Evolutionary conservation across 176 grass and related monocot species (phyloP).

Genomic region (Tillandsia fasciculata): DNA sequence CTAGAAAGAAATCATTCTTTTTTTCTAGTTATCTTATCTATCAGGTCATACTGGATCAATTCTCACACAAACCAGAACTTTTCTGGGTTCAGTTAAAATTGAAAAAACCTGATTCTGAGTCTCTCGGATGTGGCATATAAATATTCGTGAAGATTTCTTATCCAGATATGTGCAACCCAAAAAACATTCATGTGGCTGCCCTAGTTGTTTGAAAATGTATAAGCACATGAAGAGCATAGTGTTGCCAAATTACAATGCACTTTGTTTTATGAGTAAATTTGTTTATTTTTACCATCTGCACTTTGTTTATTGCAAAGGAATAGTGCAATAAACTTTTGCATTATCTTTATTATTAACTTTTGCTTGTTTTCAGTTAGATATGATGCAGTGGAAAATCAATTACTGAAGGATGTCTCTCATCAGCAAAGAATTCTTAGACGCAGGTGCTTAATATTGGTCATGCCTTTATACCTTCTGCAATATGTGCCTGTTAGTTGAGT

Average conservation of each 20-base stretch:
- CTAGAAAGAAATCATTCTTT: too few relatives aligned
- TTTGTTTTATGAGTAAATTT: too few relatives aligned
- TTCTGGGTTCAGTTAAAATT: too few relatives aligned
- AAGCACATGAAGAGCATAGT: too few relatives aligned
- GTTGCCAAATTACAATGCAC: too few relatives aligned
- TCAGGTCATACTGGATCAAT: too few relatives aligned
- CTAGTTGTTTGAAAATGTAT: too few relatives aligned
- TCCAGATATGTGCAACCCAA: background rate
- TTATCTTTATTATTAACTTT: constrained; percentile 7
- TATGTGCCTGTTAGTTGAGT: constrained; percentile 5
- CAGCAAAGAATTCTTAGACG: constrained; percentile 76
- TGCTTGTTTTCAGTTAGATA: constrained; percentile 66
- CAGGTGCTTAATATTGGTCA: constrained; percentile 35
- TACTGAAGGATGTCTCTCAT: constrained; percentile 53
- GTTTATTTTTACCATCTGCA: too few relatives aligned
- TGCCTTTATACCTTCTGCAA: background rate
- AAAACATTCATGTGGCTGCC: background rate
- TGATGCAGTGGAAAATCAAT: constrained; percentile 44
- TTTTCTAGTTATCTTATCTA: too few relatives aligned
- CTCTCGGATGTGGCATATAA: background rate
- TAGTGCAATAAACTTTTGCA: background rate
- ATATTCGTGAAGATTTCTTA: background rate
- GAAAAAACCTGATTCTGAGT: too few relatives aligned
- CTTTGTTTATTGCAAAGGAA: background rate
- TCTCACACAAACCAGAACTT: too few relatives aligned